Evolutionary conservation across 1,139 yeast species (phyloP).

Genomic region (Groenewaldozyma auringiensis): DNA sequence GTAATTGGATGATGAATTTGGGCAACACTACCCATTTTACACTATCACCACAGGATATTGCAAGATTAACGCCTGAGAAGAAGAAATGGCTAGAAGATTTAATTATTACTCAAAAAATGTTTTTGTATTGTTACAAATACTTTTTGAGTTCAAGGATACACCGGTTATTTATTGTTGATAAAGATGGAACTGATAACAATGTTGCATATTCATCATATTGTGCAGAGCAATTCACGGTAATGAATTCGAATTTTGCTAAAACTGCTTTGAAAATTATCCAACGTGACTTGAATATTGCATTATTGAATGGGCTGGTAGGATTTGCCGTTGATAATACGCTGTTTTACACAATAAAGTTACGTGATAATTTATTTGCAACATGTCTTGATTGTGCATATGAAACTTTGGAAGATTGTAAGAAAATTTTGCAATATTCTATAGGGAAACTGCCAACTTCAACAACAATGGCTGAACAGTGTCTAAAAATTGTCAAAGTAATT

Average conservation of each 20-base stretch:
- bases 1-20: constrained; percentile 11
- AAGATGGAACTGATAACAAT: constrained; percentile 3
- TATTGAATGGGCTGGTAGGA: constrained; percentile 13
- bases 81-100: constrained; percentile 1
- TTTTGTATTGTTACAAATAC: constrained; percentile 10
- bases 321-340: constrained; percentile 17
- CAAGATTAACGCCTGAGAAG: neutral
- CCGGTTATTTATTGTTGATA: constrained; percentile 11
- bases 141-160: constrained; percentile 17
- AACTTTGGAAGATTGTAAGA: constrained; percentile 4
- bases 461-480: constrained; percentile 10
- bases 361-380: neutral
- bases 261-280: constrained; percentile 9
- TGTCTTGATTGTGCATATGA: constrained; percentile 7
- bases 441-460: constrained; percentile 3
- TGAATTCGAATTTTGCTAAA: constrained; percentile 12
- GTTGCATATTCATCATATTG: constrained; percentile 10
- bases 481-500: constrained; percentile 10
- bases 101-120: constrained; percentile 8
- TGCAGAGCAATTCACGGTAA: constrained; percentile 13
- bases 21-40: neutral
- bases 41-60: neutral
- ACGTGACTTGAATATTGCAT: constrained; percentile 9
- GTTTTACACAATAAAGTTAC: constrained; percentile 14
- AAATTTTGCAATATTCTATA: constrained; percentile 1